These are phyloP conservation scores for Polymyxa betae DNA, from an alignment of 208 protist genomes.

Conservation along the genomic window DNA sequence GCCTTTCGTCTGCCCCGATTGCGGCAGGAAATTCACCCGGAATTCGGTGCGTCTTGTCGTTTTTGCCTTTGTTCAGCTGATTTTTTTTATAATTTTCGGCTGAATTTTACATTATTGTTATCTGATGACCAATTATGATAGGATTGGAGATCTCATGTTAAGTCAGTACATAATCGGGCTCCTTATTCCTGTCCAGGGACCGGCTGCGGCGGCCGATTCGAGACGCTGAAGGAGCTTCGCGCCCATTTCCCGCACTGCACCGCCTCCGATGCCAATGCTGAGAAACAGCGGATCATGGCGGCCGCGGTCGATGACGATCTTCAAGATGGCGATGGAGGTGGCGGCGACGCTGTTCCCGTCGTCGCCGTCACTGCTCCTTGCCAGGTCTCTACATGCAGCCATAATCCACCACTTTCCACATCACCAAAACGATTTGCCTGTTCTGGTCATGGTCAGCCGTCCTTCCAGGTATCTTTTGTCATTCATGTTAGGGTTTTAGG, in stretches of 20 bases:
- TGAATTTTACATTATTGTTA: too few species aligned
- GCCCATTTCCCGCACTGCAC: not conserved
- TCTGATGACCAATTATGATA: not conserved
- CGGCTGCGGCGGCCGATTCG: not conserved
- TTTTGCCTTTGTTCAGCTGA: too few species aligned
- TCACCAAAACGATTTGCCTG: not conserved
- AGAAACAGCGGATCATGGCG: too few species aligned
- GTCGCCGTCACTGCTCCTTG: too few species aligned
- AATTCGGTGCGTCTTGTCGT: not conserved
- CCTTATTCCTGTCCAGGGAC: not conserved
- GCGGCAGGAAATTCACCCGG: not conserved
- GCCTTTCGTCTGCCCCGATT: not conserved
- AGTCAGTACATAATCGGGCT: not conserved
- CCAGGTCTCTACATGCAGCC: not conserved
- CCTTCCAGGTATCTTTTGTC: not conserved
- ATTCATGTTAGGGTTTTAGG: too few species aligned
- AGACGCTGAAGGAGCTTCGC: not conserved
- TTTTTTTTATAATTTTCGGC: too few species aligned
- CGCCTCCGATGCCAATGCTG: too few species aligned
- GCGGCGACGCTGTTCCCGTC: not conserved
- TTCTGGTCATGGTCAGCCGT: not conserved
- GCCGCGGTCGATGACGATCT: not conserved
- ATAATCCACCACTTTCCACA: not conserved
- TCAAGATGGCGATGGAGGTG: not conserved
- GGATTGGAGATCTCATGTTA: not conserved